phyloP scores from a whole-genome alignment of 345 rosid species.

The Orychophragmus violaceus region DNA sequence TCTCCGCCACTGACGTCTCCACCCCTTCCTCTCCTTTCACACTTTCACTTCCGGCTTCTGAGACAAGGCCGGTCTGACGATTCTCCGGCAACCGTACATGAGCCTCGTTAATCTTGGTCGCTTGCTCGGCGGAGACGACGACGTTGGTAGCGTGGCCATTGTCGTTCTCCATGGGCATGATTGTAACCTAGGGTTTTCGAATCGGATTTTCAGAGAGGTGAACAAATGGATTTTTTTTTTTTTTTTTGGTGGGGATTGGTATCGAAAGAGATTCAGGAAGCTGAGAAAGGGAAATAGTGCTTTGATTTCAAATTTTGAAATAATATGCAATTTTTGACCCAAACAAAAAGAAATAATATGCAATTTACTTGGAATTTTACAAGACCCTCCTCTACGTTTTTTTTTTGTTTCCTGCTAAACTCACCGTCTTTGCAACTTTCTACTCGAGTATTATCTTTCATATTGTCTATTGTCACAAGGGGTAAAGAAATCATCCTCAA shows the following conservation, averaged over 20 bases:
- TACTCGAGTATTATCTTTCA: too few relatives aligned
- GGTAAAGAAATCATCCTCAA: too few relatives aligned
- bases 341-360: too few relatives aligned
- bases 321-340: too few relatives aligned
- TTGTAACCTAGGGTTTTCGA: conserved; percentile 13
- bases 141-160: conserved; percentile 22
- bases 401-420: too few relatives aligned
- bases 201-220: not conserved
- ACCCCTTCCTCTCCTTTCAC: conserved; percentile 19
- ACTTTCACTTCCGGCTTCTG: conserved; percentile 21
- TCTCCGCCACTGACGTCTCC: conserved; percentile 33
- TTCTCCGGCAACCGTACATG: conserved; percentile 18
- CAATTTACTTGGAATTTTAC: too few relatives aligned
- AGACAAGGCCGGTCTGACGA: conserved; percentile 6
- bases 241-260: conserved; percentile 11
- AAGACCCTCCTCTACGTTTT: too few relatives aligned
- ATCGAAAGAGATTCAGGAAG: conserved; percentile 28
- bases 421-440: too few relatives aligned
- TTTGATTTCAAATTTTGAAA: too few relatives aligned
- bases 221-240: not conserved
- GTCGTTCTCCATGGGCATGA: conserved; percentile 35
- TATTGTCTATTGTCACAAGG: too few relatives aligned
- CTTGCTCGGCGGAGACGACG: conserved; percentile 29
- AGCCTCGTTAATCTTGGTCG: conserved; percentile 23
- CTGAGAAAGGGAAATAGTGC: conserved; percentile 24